Base-by-base conservation (phyloP, 495 filamentous ascomycete species). In the Viridothelium virens region DNA sequence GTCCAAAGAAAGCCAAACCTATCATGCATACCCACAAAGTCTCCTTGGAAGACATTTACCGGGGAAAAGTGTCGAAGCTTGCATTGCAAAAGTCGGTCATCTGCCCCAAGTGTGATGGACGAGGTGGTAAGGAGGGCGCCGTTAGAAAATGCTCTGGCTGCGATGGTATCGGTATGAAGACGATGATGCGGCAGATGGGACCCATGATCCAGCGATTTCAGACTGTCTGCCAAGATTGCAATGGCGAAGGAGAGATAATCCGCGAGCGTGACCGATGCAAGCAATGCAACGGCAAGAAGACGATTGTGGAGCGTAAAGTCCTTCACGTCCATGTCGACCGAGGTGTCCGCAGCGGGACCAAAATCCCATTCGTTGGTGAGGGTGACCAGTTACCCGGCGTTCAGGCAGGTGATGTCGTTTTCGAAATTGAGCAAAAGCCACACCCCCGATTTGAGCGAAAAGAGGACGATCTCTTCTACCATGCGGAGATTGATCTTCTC, bases 201-300 rank as follows among this genome's bases (percentile, higher is more conserved):
- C 94, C 94, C 63, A 99, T 99, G 94, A 97, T 97, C 74, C 95
- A 97, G 80, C 90, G 94, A 62, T 97, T 97, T 85, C 95, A 97
- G 84, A 97, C 95, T 25, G 91, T 97, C 68, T 99, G 94, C 85
- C 90, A 92, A 38, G 94, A 99, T 78, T 99, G 94, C 75, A 91
- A 92, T 67, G 94, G 94, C 67, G 95, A 97, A 77, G 92, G 95
- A 61, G 95, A 99, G 80, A 91, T 88, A 65, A 91, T 99, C 74
- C 89, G 89, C 69, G 94, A 97, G 62, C 92, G 92, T 82, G 95
- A 97, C 77, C 86, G 88, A 74, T 99, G 94, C 86, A 97, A 96
- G 86, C 78, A 80, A 66, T 99, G 94, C 79, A 85, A 81, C 66
- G 94, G 92, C 76, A 97, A 97, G 87, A 99, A 97, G 86, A 97